Evolutionary conservation across 2,329 filamentous ascomycete species (phyloP), one percentile per base, ranked within the genome.

Genomic region (Drechmeria coniospora): DNA sequence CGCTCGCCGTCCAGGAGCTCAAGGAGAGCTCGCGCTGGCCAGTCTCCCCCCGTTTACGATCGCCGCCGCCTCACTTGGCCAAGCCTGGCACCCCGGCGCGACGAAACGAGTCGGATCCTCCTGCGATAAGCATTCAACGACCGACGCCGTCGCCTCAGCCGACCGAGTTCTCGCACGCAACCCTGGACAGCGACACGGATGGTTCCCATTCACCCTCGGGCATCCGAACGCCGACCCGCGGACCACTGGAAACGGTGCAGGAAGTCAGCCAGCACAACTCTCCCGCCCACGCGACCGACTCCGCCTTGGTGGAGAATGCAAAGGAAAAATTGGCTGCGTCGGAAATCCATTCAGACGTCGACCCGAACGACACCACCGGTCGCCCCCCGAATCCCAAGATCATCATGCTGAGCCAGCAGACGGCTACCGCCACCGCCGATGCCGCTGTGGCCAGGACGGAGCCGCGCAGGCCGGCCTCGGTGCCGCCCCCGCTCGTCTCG

Each of bases 231-330:
- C 70, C 73, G 14, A 65, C 61, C 19, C 61, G 65, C 28, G 72
- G 75, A 26, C 71, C 70, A 26, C 58, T 94, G 32, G 87, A 92
- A 54, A 94, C 90, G 0, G 87, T 95, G 11, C 79, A 93, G 48
- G 87, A 94, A 61, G 75, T 79, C 29, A 90, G 82, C 54, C 69
- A 82, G 34, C 74, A 78, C 23, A 74, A 72, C 27, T 80, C 79
- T 1, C 79, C 81, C 44, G 61, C 52, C 41, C 56, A 54, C 27
- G 49, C 47, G 18, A 42, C 56, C 34, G 59, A 63, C 33, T 51
- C 57, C 11, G 56, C 57, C 15, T 33, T 55, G 20, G 41, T 67
- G 28, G 67, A 70, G 32, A 67, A 59, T 48, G 53, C 61, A 15
- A 59, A 60, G 23, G 61, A 69, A 36, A 64, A 61, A 41, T 49